Evolutionary conservation across 345 rosid species (phyloP), one percentile per base, ranked within the genome.

Genomic region (Hypericum perforatum): DNA sequence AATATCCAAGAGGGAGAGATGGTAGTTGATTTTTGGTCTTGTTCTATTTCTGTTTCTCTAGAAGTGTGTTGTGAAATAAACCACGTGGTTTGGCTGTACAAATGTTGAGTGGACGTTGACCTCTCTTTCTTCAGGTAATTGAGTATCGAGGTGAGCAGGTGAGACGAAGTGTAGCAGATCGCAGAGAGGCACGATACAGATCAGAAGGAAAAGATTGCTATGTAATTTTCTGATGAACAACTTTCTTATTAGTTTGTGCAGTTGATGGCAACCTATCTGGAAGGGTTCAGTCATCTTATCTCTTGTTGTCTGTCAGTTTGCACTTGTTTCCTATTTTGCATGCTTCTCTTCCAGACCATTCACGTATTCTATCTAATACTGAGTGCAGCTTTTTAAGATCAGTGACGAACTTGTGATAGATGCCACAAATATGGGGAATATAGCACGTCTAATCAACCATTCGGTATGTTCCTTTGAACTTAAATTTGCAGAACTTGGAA

Each of bases 341-440:
- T 52, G 37, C 43, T 51, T 16, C 10, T 57, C 13, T 4, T 22
- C 32, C 4, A 22, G 32, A 4, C 4, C 32, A 22, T 22, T 22
- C 32, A 4, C 32, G 32, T 22, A 22, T 22, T 22, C 32, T 22
- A 1, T 22, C 32, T 51, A 40, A 29, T 39, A 45, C 62, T 55
- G 12, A 49, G 40, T 58, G 59, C 90, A 91, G 98, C 71, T 91
- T 53, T 91, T 87, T 68, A 91, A 87, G 74, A 87, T 87, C 58
- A 87, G 96, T 15, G 96, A 91, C 63, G 96, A 85, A 64, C 84
- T 87, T 55, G 98, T 91, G 46, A 79, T 91, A 45, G 98, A 91
- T 60, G 95, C 98, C 42, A 91, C 98, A 48, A 71, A 82, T 48
- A 85, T 76, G 67, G 96, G 96, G 74, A 91, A 87, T 67, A 85